Evolutionary conservation across 169 alveolate genomes (phyloP), one percentile per base, ranked within the genome.

Genomic region (Eimeria mitis): DNA sequence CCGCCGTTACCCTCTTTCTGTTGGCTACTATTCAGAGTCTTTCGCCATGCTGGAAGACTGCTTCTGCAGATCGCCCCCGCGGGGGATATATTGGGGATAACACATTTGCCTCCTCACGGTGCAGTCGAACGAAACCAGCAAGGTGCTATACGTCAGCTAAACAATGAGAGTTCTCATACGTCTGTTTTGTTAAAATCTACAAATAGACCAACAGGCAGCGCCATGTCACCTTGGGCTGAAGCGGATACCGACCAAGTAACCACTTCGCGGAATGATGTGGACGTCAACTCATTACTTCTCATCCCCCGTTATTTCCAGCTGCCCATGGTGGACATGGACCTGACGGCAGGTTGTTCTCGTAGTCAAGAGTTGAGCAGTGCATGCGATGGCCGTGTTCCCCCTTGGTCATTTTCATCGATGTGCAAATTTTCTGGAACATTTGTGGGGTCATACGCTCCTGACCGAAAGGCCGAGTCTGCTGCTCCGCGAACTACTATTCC

Each of bases 31-130:
- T 85, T 85, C 68, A 59, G 54, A 34, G 91, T 85, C 70, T 61
- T 85, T 54, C 91, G 78, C 91, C 68, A 21, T 59, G 91, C 54
- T 31, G 91, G 78, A 42, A 59, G 91, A 31, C 63, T 85, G 59
- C 91, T 47, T 31, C 44, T 85, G 79, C 91, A 61, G 56, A 85
- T 85, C n/a, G 79, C 91, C 13, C 91, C 91, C 31, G 91, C 78
- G 6, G 78, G 91, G 8, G 79, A 59, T 23, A 42, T 59, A 21
- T 70, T 85, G 56, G 91, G 91, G 42, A 25, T 83, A 13, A 42
- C 63, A 47, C 23, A 23, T 37, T 14, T 79, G 37, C 11, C 42
- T 84, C 47, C 61, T 3, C 78, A 65, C n/a, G 16, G 56, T 40
- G 79, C 44, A 16, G 78, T 42, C 9, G 79, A 34, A 61, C 40